Evolutionary conservation across 192 early-diverging fungal species (phyloP).

Genomic region (Hyaloraphidium curvatum): DNA sequence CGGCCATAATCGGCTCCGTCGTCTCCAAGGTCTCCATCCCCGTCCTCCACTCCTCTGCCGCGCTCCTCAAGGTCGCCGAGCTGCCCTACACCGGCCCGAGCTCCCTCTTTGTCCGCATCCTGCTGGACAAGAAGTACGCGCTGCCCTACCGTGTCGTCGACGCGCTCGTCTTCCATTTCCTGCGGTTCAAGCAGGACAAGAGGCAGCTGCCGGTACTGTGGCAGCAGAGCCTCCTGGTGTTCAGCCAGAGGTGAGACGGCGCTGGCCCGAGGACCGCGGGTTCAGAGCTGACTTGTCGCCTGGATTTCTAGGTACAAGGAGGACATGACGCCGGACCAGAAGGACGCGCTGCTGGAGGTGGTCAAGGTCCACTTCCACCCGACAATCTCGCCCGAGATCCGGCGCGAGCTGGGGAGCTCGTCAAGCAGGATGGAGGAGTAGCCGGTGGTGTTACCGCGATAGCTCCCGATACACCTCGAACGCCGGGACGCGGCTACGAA

Average conservation of each 20-base stretch:
- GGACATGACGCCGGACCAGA: slow-evolving; percentile 84
- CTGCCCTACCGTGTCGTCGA: slow-evolving; percentile 94
- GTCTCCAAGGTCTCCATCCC: slow-evolving; percentile 86
- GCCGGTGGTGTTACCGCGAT: too few species aligned
- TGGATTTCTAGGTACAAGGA: slow-evolving; percentile 87
- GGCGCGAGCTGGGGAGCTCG: slow-evolving; percentile 47
- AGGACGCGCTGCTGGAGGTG: slow-evolving; percentile 69
- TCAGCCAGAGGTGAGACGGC: slow-evolving; percentile 82
- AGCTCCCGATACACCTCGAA: too few species aligned
- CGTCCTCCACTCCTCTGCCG: slow-evolving; percentile 84
- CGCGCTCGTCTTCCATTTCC: slow-evolving; percentile 86
- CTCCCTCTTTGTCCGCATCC: slow-evolving; percentile 79
- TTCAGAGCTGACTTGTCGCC: too few species aligned
- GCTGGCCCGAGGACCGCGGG: too few species aligned
- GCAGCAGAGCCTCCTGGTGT: slow-evolving; percentile 91
- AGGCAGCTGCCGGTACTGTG: slow-evolving; percentile 84
- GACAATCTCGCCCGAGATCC: slow-evolving; percentile 80
- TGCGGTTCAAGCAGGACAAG: slow-evolving; percentile 62
- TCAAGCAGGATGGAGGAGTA: slow-evolving; percentile 1
- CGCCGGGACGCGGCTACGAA: too few species aligned
- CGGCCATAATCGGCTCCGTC: slow-evolving; percentile 82
- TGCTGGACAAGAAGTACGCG: slow-evolving; percentile 97
- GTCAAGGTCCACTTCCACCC: slow-evolving; percentile 59
- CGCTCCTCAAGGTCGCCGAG: slow-evolving; percentile 77
- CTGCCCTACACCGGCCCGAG: slow-evolving; percentile 97